Conservation (phyloP, 345 rosid species). For the Populus ilicifolia region DNA sequence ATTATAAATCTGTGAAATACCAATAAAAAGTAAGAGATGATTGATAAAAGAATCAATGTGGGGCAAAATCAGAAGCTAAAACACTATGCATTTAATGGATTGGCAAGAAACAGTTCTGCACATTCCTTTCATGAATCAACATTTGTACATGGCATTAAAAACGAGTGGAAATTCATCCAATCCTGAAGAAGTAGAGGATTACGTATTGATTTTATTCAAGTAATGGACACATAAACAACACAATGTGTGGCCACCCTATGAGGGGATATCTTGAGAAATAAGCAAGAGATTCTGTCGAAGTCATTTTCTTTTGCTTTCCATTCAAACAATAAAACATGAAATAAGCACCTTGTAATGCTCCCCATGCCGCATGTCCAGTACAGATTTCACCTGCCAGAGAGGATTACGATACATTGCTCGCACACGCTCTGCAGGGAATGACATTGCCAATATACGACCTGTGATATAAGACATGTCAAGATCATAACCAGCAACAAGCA, state of each 20-base stretch:
- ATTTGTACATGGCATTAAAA: background rate
- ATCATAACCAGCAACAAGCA: slow-evolving; percentile 79
- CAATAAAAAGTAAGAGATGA: background rate
- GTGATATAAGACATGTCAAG: slow-evolving; percentile 95
- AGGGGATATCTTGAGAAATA: background rate
- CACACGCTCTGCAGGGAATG: slow-evolving; percentile 88
- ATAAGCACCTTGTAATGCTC: slow-evolving; percentile 69
- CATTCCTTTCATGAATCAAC: background rate
- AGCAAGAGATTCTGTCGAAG: background rate
- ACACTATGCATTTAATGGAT: background rate
- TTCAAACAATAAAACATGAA: too few relatives aligned
- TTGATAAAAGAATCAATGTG: too few relatives aligned
- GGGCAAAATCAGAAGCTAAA: background rate
- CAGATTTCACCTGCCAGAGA: slow-evolving; percentile 94
- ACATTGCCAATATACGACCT: slow-evolving; percentile 72
- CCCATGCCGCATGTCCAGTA: slow-evolving; percentile 73
- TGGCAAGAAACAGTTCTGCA: background rate
- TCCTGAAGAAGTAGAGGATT: background rate
- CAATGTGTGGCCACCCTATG: background rate
- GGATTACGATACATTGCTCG: slow-evolving; percentile 86
- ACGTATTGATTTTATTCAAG: background rate
- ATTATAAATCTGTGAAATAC: slow-evolving; percentile 55
- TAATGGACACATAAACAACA: background rate
- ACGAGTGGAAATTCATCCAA: background rate
- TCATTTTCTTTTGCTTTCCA: background rate